Base-by-base conservation (phyloP, 352 stramenopile genomes). In the Blastocystis sp. region DNA sequence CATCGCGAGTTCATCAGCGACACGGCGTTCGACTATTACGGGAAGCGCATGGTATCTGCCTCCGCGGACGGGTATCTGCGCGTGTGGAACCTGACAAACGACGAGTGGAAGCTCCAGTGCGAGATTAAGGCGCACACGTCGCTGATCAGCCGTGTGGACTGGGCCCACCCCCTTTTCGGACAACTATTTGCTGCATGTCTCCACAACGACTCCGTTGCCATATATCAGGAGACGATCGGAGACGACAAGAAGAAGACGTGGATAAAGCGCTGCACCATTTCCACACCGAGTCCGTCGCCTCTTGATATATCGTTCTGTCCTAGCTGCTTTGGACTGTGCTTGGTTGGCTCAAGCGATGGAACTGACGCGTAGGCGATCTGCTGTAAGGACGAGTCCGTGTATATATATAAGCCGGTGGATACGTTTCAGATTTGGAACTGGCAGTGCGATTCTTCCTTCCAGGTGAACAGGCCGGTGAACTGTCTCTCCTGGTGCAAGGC, bases 251-350 rank as follows among this genome's bases (percentile, higher is more conserved):
- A 52, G 28, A 71, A 68, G 34, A 59, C 17, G 21, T 84, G 74
- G 74, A 84, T n/a, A 42, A 59, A 54, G 3, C n/a, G 34, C 10
- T 84, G 62, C 38, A 21, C 4, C 9, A 54, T 71, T 4, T 7
- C 59, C 19, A 43, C 28, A 9, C 11, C 24, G 3, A 71, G 38
- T 59, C 28, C n/a, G 3, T 84, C 74, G 19, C 74, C 74, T 28
- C n/a, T 45, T 71, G 74, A 84, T 84, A 71, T 84, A n/a, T 63
- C 74, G n/a, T 84, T 84, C 34, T 70, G 74, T n/a, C 74, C 74
- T 3, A 68, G 45, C 60, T 71, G 40, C 24, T 70, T 69, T 14
- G 74, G 74, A 9, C 1, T 84, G 42, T 40, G 43, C 24, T 19
- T 84, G 11, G 74, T 84, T 19, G 3, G 3, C 2, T 34, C 9